phyloP scores from a whole-genome alignment of 441 rosid species.

The Cnidoscolus chayamansa region DNA sequence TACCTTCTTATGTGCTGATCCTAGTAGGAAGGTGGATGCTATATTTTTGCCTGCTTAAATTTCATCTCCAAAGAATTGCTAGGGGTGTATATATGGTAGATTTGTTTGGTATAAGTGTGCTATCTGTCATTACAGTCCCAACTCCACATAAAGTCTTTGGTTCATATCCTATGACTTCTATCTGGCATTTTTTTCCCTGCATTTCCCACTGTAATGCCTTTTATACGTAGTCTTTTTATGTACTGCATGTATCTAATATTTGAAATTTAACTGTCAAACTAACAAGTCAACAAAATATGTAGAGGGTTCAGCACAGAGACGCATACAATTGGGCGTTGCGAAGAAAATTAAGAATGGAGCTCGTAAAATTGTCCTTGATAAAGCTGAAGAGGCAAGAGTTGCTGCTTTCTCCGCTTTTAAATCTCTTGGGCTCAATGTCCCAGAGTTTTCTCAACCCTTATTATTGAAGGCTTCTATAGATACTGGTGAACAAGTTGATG shows the following conservation, averaged over 20 bases:
- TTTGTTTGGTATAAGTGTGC: not conserved
- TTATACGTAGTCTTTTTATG: constrained; percentile 1
- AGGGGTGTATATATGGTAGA: too few species aligned
- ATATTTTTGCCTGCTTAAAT: constrained; percentile 7
- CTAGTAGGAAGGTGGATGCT: not conserved
- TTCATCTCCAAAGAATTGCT: constrained; percentile 6
- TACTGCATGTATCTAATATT: constrained; percentile 1
- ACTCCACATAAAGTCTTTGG: not conserved
- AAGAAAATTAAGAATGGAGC: constrained; percentile 97
- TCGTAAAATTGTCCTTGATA: constrained; percentile 90
- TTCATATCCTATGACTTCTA: not conserved
- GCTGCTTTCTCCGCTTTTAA: constrained; percentile 92
- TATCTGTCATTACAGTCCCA: not conserved
- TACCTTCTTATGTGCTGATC: not conserved
- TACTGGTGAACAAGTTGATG: constrained; percentile 33
- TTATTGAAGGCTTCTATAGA: constrained; percentile 36
- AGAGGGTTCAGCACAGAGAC: constrained; percentile 73
- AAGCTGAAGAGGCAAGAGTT: constrained; percentile 95
- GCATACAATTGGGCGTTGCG: constrained; percentile 77
- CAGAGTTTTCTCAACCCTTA: constrained; percentile 57
- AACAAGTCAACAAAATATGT: constrained; percentile 29
- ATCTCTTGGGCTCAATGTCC: constrained; percentile 76
- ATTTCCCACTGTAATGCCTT: not conserved
- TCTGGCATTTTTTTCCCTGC: not conserved
- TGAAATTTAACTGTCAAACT: constrained; percentile 13